These are phyloP conservation scores for Pseudozyma flocculosa DNA, from an alignment of 1,284 basidiomycete genomes.

Conservation along the genomic window DNA sequence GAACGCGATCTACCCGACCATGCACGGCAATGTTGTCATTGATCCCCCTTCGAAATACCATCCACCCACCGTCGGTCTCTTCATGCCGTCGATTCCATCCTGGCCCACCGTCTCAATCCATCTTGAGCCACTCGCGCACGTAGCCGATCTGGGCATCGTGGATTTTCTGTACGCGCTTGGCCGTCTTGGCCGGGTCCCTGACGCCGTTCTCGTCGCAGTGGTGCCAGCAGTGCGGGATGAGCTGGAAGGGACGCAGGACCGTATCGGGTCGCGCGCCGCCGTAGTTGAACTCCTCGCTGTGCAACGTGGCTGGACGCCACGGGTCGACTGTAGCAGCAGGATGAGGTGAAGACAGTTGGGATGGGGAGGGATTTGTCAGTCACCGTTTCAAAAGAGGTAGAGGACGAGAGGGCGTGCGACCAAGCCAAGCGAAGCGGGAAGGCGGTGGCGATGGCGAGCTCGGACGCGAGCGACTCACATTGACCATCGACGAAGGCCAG, in stretches of 20 bases:
- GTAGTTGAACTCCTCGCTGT: constrained; percentile 67
- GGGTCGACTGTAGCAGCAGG: constrained; percentile 62
- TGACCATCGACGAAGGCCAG: constrained; percentile 85
- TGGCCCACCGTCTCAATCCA: constrained; percentile 59
- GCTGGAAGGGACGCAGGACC: constrained; percentile 74
- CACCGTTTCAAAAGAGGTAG: no score
- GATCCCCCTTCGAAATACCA: no score
- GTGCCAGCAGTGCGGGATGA: constrained; percentile 67
- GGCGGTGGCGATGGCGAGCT: no score
- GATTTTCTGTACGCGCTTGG: constrained; percentile 74
- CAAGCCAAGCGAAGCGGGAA: no score
- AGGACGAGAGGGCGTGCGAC: no score
- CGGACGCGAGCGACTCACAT: constrained; percentile 60
- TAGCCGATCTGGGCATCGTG: constrained; percentile 80
- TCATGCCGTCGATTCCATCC: no score
- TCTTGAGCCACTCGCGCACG: constrained; percentile 77
- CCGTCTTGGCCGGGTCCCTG: constrained; percentile 64
- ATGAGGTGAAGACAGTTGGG: neutral
- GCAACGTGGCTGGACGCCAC: constrained; percentile 82
- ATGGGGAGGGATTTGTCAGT: no score
- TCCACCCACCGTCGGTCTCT: no score
- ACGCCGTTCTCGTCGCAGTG: constrained; percentile 47
- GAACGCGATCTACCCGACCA: no score
- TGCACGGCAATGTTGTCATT: no score
- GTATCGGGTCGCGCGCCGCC: constrained; percentile 73